A percentile compares a stretch with the other conserved stretches of the same genome.
Conservation (phyloP, 768 basidiomycete genomes). For the Phylloporus scabripes region DNA sequence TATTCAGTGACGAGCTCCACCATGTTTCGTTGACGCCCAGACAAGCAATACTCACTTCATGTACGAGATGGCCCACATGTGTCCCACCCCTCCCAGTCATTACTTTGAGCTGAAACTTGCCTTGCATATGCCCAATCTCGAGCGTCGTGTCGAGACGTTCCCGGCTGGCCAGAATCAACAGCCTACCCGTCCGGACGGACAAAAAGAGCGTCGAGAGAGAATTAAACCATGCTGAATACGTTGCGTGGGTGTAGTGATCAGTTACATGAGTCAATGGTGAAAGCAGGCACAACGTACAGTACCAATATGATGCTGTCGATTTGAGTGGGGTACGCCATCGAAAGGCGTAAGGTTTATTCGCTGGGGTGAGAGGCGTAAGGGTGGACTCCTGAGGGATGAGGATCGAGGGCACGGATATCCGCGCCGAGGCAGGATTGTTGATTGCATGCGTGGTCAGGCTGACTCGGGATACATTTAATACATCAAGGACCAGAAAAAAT, state of each 20-base stretch:
- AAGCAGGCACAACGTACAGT: slow-evolving; percentile 46
- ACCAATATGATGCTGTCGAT: slow-evolving; percentile 87
- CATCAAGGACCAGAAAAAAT: background rate
- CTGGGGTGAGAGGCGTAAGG: slow-evolving; percentile 24
- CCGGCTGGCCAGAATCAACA: slow-evolving; percentile 88
- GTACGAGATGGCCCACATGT: slow-evolving; percentile 83
- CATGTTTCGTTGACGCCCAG: background rate
- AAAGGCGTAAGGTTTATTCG: slow-evolving; percentile 32
- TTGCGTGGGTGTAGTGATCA: background rate
- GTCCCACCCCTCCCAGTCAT: slow-evolving; percentile 45
- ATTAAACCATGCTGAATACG: slow-evolving; percentile 82
- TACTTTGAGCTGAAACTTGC: slow-evolving; percentile 92
- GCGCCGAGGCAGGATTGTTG: slow-evolving; percentile 73
- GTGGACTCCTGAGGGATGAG: slow-evolving; percentile 46
- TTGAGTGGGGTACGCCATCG: slow-evolving; percentile 82
- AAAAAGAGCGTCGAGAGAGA: slow-evolving; percentile 80
- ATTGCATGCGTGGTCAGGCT: slow-evolving; percentile 82
- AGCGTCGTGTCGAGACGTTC: slow-evolving; percentile 89
- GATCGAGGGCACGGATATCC: slow-evolving; percentile 83
- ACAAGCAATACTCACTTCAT: slow-evolving; percentile 58
- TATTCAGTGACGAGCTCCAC: background rate
- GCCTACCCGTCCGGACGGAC: slow-evolving; percentile 66
- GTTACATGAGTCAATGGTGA: background rate
- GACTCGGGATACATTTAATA: background rate
- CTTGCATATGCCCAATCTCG: slow-evolving; percentile 96